Evolutionary conservation across 805 yeast species (phyloP).

Genomic region (Ogataea wickerhamii): DNA sequence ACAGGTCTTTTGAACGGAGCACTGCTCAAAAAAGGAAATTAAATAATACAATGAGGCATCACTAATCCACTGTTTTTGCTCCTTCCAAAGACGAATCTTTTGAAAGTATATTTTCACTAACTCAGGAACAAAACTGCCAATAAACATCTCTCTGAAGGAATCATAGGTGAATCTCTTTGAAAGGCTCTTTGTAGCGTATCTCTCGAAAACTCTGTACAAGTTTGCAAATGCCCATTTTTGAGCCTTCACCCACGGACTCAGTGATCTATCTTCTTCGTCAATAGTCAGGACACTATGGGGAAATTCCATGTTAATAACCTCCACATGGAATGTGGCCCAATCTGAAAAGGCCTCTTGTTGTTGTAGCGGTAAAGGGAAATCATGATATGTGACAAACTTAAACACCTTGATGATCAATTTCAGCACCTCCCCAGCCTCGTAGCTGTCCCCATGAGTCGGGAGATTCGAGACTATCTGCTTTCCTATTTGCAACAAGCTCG

Average conservation of each 20-base stretch:
- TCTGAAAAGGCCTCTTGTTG: slow-evolving; percentile 45
- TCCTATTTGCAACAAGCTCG: slow-evolving; percentile 64
- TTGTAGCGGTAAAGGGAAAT: slow-evolving; percentile 69
- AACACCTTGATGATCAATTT: slow-evolving; percentile 72
- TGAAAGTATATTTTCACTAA: slow-evolving; percentile 59
- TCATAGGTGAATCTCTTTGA: slow-evolving; percentile 50
- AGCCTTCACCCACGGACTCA: slow-evolving; percentile 64
- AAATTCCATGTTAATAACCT: slow-evolving; percentile 54
- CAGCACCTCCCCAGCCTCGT: slow-evolving; percentile 62
- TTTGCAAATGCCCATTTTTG: slow-evolving; percentile 90
- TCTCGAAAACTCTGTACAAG: slow-evolving; percentile 61
- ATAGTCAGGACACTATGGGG: slow-evolving; percentile 51
- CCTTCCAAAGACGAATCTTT: slow-evolving; percentile 73
- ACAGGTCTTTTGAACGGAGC: slow-evolving; percentile 53
- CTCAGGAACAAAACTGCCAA: slow-evolving; percentile 65
- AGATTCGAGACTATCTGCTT: slow-evolving; percentile 44
- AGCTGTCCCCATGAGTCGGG: slow-evolving; percentile 20
- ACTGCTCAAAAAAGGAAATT: slow-evolving; percentile 58
- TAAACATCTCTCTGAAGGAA: slow-evolving; percentile 56
- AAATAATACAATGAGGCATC: slow-evolving; percentile 61
- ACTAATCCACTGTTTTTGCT: slow-evolving; percentile 63
- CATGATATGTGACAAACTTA: slow-evolving; percentile 78
- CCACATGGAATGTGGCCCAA: slow-evolving; percentile 79
- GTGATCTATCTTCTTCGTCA: slow-evolving; percentile 50
- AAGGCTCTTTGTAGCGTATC: slow-evolving; percentile 58